phyloP scores from a whole-genome alignment of 306 rosid species.

The Quillaja saponaria region DNA sequence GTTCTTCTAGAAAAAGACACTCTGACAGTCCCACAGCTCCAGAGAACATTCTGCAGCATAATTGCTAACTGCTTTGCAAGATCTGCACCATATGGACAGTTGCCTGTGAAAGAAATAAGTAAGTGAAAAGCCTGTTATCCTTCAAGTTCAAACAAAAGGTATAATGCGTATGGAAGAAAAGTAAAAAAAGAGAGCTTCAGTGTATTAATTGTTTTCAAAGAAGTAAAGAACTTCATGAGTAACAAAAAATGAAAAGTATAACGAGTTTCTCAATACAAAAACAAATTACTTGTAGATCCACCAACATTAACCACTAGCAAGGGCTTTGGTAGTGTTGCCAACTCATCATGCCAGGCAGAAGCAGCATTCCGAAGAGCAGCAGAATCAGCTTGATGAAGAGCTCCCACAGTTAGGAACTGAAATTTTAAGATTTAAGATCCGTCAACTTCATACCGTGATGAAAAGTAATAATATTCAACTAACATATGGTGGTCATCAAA shows the following conservation, averaged over 20 bases:
- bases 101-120: conserved; percentile 41
- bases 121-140: background rate
- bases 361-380: conserved; percentile 72
- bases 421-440: conserved; percentile 24
- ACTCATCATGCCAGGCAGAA: conserved; percentile 72
- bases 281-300: conserved; percentile 74
- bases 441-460: conserved; percentile 27
- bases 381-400: conserved; percentile 90
- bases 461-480: conserved; percentile 12
- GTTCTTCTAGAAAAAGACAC: conserved; percentile 89
- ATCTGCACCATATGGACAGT: conserved; percentile 68
- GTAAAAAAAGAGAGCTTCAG: conserved; percentile 18
- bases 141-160: conserved; percentile 25
- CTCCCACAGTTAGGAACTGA: conserved; percentile 87
- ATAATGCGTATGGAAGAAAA: background rate
- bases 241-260: too few species aligned
- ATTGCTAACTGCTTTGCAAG: conserved; percentile 61
- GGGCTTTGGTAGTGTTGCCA: conserved; percentile 77
- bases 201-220: conserved; percentile 12
- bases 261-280: conserved; percentile 13
- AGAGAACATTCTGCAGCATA: conserved; percentile 72
- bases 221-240: too few species aligned
- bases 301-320: conserved; percentile 85
- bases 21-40: conserved; percentile 87
- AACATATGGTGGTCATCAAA: conserved; percentile 3